These are phyloP conservation scores for Phanerodontia chrysosporium DNA, from an alignment of 768 basidiomycete genomes.

Conservation along the genomic window DNA sequence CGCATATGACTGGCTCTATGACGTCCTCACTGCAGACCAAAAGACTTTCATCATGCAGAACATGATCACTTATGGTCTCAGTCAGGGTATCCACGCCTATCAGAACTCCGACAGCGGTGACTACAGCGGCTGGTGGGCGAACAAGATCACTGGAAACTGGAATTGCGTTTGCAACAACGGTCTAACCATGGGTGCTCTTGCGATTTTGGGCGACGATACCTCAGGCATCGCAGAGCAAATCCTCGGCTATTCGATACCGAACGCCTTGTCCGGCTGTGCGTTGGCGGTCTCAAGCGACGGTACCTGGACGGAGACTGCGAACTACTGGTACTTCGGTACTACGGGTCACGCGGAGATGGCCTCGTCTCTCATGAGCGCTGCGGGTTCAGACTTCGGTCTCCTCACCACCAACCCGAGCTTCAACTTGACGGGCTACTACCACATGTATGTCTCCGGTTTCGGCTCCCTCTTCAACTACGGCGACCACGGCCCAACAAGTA, in stretches of 20 bases:
- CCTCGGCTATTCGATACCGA: conserved; percentile 63
- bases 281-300: conserved; percentile 64
- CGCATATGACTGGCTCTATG: conserved; percentile 96
- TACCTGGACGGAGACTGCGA: conserved; percentile 89
- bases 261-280: conserved; percentile 77
- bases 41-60: conserved; percentile 62
- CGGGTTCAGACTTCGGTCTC: conserved; percentile 78
- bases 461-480: conserved; percentile 84
- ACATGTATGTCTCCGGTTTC: conserved; percentile 83
- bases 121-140: conserved; percentile 75
- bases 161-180: conserved; percentile 96
- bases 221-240: conserved; percentile 67
- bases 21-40: conserved; percentile 73
- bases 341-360: conserved; percentile 89
- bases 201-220: conserved; percentile 81
- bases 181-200: conserved; percentile 83
- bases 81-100: conserved; percentile 42
- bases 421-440: conserved; percentile 73
- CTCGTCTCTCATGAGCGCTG: conserved; percentile 76
- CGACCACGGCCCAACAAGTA: conserved; percentile 95
- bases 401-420: conserved; percentile 68
- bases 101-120: conserved; percentile 18
- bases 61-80: conserved; percentile 77
- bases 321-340: conserved; percentile 95
- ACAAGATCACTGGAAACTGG: conserved; percentile 82